A percentile compares a stretch with the other conserved stretches of the same genome.
phyloP scores from a whole-genome alignment of 2,329 filamentous ascomycete species.

The Fusarium sp. region DNA sequence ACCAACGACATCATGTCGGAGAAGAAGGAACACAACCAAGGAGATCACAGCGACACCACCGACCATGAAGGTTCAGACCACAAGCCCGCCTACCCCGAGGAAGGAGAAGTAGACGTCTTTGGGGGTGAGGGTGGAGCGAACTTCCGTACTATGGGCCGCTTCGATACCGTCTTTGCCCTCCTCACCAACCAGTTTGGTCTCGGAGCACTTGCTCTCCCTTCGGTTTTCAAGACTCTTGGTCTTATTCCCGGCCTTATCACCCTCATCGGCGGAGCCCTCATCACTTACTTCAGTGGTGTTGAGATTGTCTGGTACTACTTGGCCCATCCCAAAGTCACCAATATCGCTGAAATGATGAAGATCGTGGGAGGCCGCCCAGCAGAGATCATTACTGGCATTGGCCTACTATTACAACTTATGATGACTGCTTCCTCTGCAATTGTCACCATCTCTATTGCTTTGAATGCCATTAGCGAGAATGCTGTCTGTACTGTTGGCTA shows the following conservation, averaged over 20 bases:
- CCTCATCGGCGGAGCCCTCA: constrained; percentile 1
- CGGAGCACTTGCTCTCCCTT: constrained; percentile 18
- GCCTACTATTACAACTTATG: constrained; percentile 15
- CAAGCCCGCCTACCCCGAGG: neutral
- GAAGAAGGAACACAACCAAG: constrained; percentile 11
- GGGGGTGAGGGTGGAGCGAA: constrained; percentile 8
- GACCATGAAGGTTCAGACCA: constrained; percentile 13
- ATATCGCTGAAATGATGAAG: constrained; percentile 22
- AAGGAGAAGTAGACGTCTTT: constrained; percentile 10
- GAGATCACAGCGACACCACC: constrained; percentile 13
- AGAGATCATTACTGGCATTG: constrained; percentile 15
- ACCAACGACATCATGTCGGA: constrained; percentile 16
- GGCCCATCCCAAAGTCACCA: constrained; percentile 16
- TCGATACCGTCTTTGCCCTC: constrained; percentile 24
- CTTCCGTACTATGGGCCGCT: constrained; percentile 19
- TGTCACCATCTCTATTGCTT: constrained; percentile 70
- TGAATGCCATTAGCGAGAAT: constrained; percentile 72
- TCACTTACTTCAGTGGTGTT: constrained; percentile 22
- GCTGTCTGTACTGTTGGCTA: constrained; percentile 71
- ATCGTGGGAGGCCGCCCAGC: constrained; percentile 21
- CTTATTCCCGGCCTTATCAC: constrained; percentile 21
- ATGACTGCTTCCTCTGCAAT: constrained; percentile 61
- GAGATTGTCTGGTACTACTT: constrained; percentile 18
- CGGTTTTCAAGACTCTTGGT: constrained; percentile 17
- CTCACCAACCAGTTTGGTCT: constrained; percentile 26